Base-by-base conservation (phyloP, 768 basidiomycete genomes). In the Leccinum sublutescens region DNA sequence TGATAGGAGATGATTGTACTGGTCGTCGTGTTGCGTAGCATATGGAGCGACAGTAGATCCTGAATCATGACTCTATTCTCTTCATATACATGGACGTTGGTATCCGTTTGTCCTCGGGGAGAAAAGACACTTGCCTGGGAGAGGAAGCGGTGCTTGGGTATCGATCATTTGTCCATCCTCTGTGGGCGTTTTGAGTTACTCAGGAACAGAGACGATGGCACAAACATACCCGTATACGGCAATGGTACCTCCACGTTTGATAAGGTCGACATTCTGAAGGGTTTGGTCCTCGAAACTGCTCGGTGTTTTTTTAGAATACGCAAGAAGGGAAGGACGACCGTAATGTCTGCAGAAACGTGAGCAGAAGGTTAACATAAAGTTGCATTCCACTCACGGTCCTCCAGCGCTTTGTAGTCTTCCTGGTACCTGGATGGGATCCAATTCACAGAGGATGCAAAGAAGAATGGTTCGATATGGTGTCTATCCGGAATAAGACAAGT, bases 381-480 rank as follows among this genome's bases (percentile, higher is more conserved):
- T 45, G 12, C 5, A 47, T 25, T 6, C 48, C n/a, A 69, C 78
- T 60, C 57, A 80, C 79, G 79, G 55, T 80, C 79, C 50, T 68
- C 62, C 19, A 64, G 62, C n/a, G 58, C 57, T n/a, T 58, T 63
- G 8, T 64, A 50, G 19, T 74, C 72, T 66, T 79, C 78, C 62
- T 74, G 76, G 59, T 78, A 80, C 50, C 76, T 74, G 1, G 77
- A 74, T 1, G 79, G 76, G 36, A 76, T 79, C 70, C 75, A 73
- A 58, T 78, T 77, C 14, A 73, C 43, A 1, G 79, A 78, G 1
- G 77, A 78, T 7, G 77, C 74, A 49, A 78, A 80, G 62, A 77
- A 80, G 61, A 79, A 78, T 1, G 79, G 77, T 61, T 80, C 78
- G 29, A 79, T 62, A 53, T 75, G 72, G 59, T 74, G 78, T 59